phyloP scores from a whole-genome alignment of 805 yeast genomes.

The Barnettozyma botsteinii region DNA sequence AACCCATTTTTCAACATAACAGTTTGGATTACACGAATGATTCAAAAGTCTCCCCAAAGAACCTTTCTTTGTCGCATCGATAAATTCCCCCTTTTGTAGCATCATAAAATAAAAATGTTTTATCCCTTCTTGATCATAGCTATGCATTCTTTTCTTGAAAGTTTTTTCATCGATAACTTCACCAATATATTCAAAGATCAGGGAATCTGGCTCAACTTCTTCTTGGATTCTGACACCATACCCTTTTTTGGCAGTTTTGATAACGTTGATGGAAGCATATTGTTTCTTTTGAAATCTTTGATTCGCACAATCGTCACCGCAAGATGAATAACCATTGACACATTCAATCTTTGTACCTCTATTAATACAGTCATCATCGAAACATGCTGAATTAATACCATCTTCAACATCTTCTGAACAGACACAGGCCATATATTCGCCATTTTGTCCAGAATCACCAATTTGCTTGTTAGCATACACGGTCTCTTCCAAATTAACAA shows the following conservation, averaged over 20 bases:
- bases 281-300: slow-evolving; percentile 79
- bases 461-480: slow-evolving; percentile 54
- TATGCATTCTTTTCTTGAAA: slow-evolving; percentile 69
- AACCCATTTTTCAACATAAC: slow-evolving; percentile 95
- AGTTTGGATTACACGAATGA: slow-evolving; percentile 94
- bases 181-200: slow-evolving; percentile 89
- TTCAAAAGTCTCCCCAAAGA: slow-evolving; percentile 87
- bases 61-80: slow-evolving; percentile 91
- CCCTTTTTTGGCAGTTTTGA: slow-evolving; percentile 80
- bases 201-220: slow-evolving; percentile 53
- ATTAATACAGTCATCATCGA: slow-evolving; percentile 86
- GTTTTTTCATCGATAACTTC: slow-evolving; percentile 80
- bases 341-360: slow-evolving; percentile 91
- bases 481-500: slow-evolving; percentile 51
- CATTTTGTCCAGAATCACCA: slow-evolving; percentile 66
- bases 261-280: slow-evolving; percentile 75
- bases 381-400: slow-evolving; percentile 61
- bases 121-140: slow-evolving; percentile 61
- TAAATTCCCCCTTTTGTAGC: slow-evolving; percentile 87
- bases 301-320: slow-evolving; percentile 78
- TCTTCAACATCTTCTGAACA: slow-evolving; percentile 53
- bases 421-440: slow-evolving; percentile 87
- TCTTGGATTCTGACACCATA: slow-evolving; percentile 77
- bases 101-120: slow-evolving; percentile 93
- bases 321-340: slow-evolving; percentile 56